Conservation (phyloP, 331 rosid genomes). For the Telfairia occidentalis region DNA sequence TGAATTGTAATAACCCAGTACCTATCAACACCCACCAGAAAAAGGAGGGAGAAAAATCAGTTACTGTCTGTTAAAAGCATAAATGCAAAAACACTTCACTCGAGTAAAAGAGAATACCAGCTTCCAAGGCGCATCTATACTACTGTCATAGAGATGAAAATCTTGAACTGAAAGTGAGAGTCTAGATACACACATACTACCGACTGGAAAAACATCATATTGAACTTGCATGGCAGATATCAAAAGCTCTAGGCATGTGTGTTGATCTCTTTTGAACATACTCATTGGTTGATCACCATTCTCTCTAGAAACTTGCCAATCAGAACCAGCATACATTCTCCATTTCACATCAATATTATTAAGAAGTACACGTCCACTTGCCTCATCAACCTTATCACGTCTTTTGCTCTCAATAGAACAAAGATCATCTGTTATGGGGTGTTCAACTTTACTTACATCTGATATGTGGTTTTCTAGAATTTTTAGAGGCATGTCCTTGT, state of each 20-base stretch:
- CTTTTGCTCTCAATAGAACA: slow-evolving; percentile 28
- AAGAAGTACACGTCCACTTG: slow-evolving; percentile 57
- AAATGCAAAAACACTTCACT: slow-evolving; percentile 9
- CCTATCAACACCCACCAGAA: slow-evolving; percentile 32
- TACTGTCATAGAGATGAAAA: slow-evolving; percentile 58
- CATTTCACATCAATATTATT: slow-evolving; percentile 64
- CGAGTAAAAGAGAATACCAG: slow-evolving; percentile 41
- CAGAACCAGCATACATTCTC: slow-evolving; percentile 79
- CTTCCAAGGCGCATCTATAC: slow-evolving; percentile 85
- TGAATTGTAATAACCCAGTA: slow-evolving; percentile 69
- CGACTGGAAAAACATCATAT: slow-evolving; percentile 65
- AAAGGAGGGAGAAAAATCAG: slow-evolving; percentile 11
- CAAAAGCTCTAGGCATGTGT: slow-evolving; percentile 46
- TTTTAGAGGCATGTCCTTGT: slow-evolving; percentile 30
- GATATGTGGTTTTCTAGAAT: slow-evolving; percentile 75
- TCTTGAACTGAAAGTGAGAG: slow-evolving; percentile 69
- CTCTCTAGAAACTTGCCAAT: slow-evolving; percentile 38
- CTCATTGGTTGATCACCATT: slow-evolving; percentile 26
- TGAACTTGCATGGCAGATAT: slow-evolving; percentile 63
- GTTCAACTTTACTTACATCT: slow-evolving; percentile 22
- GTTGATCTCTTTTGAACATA: slow-evolving; percentile 40
- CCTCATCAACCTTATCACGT: slow-evolving; percentile 22
- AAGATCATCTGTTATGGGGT: slow-evolving; percentile 23
- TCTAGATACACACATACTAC: slow-evolving; percentile 59
- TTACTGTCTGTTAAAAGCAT: slow-evolving; percentile 12